A percentile compares a stretch with the other conserved stretches of the same genome.
Evolutionary conservation across 148 eudicot genomes (phyloP).

Genomic region (Vaccinium corymbosum): DNA sequence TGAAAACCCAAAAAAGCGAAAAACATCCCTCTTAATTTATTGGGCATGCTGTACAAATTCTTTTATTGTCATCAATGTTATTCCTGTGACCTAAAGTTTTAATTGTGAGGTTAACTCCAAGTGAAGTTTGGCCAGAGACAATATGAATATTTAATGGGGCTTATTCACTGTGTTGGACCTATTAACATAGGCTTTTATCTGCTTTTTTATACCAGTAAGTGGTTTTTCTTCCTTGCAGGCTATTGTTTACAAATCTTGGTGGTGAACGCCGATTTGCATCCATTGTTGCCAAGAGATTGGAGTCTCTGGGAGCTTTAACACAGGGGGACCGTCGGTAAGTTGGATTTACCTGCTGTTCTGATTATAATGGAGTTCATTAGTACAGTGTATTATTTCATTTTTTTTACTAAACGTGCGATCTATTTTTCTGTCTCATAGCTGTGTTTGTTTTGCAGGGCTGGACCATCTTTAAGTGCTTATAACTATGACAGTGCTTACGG

Average conservation of each 20-base stretch:
- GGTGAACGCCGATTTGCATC: slow-evolving; percentile 99
- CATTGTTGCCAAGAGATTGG: slow-evolving; percentile 91
- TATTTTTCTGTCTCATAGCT: neutral
- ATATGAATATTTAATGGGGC: neutral
- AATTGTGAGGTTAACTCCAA: neutral
- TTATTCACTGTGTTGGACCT: neutral
- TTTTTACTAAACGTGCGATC: neutral
- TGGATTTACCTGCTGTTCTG: neutral
- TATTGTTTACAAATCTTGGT: slow-evolving; percentile 89
- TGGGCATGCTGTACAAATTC: neutral
- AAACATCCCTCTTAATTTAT: neutral
- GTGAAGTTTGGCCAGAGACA: neutral
- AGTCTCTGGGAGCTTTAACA: slow-evolving; percentile 92
- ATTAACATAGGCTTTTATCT: neutral
- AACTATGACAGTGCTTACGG: slow-evolving; percentile 93
- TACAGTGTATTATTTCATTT: neutral
- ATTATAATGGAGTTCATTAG: neutral
- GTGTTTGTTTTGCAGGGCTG: slow-evolving; percentile 60
- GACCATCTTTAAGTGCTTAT: slow-evolving; percentile 77
- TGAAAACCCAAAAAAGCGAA: neutral
- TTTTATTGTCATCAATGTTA: neutral
- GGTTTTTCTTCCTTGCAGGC: slow-evolving; percentile 37
- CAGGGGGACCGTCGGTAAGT: slow-evolving; percentile 94
- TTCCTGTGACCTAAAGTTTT: neutral
- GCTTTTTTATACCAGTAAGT: neutral